Base-by-base conservation (phyloP, 1,284 basidiomycete genomes). In the Ceratobasidium sp. region DNA sequence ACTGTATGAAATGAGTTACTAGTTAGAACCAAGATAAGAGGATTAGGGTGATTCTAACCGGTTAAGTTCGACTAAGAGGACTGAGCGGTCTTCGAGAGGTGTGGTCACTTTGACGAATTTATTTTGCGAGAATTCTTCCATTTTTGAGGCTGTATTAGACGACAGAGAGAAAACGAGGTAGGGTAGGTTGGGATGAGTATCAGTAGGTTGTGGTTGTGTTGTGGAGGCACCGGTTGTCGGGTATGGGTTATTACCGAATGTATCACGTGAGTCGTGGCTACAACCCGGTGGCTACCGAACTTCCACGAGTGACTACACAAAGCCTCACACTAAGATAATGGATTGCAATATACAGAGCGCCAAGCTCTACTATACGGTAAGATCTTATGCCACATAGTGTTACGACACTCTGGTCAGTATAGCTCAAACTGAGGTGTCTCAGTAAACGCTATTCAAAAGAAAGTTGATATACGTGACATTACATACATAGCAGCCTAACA, bases 71-170 rank as follows among this genome's bases (percentile, higher is more conserved):
- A 91, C 86, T 38, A 89, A 86, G 9, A 88, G 82, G 2, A 91
- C 89, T 77, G 90, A 86, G 0, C 88, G 86, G n/a, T 80, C 82
- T 7, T 77, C 78, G 20, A 62, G 62, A 10, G 90, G 89, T 52
- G 87, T 86, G 0, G 89, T 88, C 0, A 91, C 89, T 77, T 87
- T 88, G 73, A 91, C 83, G 85, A 87, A 90, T 76, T 88, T 84
- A 0, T 87, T 85, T 2, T n/a, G 20, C 9, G 86, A 85, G 74
- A 85, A 79, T 44, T 80, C 20, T 17, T 69, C 74, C 80, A 80
- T 80, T 42, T 44, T 71, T 13, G 9, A 26, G 23, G 23, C 9
- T 59, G 20, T 26, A 26, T 15, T 67, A 10, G 33, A 13, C 38
- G 33, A 62, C 7, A 62, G 9, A 6, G 17, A 33, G 33, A 15